Evolutionary conservation across 2,329 filamentous ascomycete genomes (phyloP).

Genomic region (Ceratocystis cacaofunesta): DNA sequence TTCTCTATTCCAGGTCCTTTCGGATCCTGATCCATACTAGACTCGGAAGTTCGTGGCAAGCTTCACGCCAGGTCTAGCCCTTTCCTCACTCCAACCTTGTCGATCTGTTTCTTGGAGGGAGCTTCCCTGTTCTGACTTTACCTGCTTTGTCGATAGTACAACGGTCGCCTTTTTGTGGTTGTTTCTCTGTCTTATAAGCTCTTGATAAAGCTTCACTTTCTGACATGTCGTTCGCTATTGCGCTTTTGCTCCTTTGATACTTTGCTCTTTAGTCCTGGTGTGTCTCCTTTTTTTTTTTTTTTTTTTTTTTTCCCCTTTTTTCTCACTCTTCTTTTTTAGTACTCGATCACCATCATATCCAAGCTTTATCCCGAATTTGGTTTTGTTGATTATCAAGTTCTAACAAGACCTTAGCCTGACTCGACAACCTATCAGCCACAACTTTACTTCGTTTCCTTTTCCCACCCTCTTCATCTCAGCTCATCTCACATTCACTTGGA

Average conservation of each 20-base stretch:
- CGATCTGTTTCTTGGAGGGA: not conserved
- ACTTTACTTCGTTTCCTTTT: not conserved
- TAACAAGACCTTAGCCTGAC: not conserved
- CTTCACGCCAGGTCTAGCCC: slow-evolving; percentile 4
- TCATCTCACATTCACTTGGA: not conserved
- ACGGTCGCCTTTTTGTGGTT: not conserved
- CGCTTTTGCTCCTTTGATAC: not conserved
- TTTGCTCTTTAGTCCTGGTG: not conserved
- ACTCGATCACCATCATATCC: not conserved
- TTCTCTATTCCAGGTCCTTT: not conserved
- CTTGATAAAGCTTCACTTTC: not conserved
- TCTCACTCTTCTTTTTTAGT: not conserved
- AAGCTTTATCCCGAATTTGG: not conserved
- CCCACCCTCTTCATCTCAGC: not conserved
- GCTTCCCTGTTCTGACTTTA: not conserved
- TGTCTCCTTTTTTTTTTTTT: not conserved
- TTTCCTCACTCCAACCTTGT: not conserved
- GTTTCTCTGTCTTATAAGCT: not conserved
- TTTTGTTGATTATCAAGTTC: not conserved
- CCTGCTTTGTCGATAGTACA: not conserved
- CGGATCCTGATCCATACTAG: slow-evolving; percentile 1
- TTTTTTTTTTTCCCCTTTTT: not conserved
- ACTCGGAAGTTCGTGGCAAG: slow-evolving; percentile 4
- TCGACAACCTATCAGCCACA: not conserved
- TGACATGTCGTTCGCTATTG: not conserved